Base-by-base conservation (phyloP, 306 rosid species). In the Glycine latifolia region DNA sequence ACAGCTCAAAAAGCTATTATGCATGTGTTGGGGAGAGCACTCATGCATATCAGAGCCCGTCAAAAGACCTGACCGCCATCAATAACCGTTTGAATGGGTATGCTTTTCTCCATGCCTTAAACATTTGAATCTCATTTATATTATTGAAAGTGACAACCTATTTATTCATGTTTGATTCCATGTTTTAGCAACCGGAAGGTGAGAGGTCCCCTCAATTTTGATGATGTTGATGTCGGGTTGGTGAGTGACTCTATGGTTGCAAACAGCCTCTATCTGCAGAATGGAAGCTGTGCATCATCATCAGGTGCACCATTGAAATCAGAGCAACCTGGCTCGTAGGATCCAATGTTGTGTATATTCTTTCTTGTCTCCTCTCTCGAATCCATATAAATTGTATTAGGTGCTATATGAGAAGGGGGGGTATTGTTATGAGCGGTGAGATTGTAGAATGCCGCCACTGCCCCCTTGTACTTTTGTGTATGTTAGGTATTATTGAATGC, bases 11-110 rank as follows among this genome's bases (percentile, higher is more conserved):
- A 88, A 94, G 99, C 84, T 96, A 96, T 73, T 96, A 96, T 84
- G 99, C 99, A 41, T 96, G 99, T 78, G 97, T 96, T 53, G 99
- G 99, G 55, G 99, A 93, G 84, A 96, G 98, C 87, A 96, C 99
- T 53, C 98, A 91, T 87, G 99, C 99, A 39, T 96, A 93, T 82
- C 99, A 96, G 79, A 96, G 99, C 89, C 99, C 99, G 76, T 96
- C 99, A 7, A 93, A 93, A 89, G 99, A 96, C 78, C 86, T 96
- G 53, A 91, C 97, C 7, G 99, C 98, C 83, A 96, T 96, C 86
- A 96, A 96, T 79, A 92, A 96, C 87, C 97, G 97, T 31, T 82
- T 96, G 83, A 96, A 96, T 48, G 83, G 97, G 94, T 92, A 92
- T 84, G 89, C 76, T 81, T 76, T 81, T 56, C 75, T 65, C 5